Evolutionary conservation across 2,329 filamentous ascomycete species (phyloP), one percentile per base, ranked within the genome.

Genomic region (Kalmusia sp.): DNA sequence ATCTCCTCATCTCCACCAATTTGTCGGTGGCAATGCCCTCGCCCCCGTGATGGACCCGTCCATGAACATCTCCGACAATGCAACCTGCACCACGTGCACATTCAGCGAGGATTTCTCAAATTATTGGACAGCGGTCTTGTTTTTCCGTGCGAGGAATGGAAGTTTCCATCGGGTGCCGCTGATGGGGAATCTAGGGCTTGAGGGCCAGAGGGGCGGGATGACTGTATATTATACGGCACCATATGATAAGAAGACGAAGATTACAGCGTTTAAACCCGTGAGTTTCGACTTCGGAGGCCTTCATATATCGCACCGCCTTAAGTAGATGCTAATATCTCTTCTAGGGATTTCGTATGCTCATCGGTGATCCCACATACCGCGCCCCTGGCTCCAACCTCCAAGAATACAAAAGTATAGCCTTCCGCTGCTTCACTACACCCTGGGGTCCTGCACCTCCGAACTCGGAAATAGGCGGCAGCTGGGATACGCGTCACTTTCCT

Each of bases 321-420:
- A 0, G 31, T 22, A 3, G 6, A n/a, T n/a, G 12, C 41, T 30
- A n/a, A 27, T 14, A 5, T 22, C 15, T 33, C n/a, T 21, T 22
- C 35, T 7, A 61, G 58, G 58, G 58, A 15, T 63, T 63, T 49
- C 59, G 59, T 11, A 63, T 63, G 59, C 49, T 49, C 21, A 49
- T 61, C 33, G 59, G 59, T 41, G 51, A 57, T 27, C 70, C 58
- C 6, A 15, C 24, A 3, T 33, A 25, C 40, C 28, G 39, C 31
- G 40, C 27, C 14, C 51, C 44, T 4, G 55, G 48, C 21, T 37
- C 51, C 31, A 72, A 28, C 24, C 9, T 21, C 2, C 39, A 77
- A 35, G 77, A 75, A 8, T 78, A 73, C 55, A 76, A 74, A 7
- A 77, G 76, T 52, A 65, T 78, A 28, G 61, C 77, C n/a, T 46